Evolutionary conservation across 1,284 basidiomycete species (phyloP).

Genomic region (Porodaedalea pini): DNA sequence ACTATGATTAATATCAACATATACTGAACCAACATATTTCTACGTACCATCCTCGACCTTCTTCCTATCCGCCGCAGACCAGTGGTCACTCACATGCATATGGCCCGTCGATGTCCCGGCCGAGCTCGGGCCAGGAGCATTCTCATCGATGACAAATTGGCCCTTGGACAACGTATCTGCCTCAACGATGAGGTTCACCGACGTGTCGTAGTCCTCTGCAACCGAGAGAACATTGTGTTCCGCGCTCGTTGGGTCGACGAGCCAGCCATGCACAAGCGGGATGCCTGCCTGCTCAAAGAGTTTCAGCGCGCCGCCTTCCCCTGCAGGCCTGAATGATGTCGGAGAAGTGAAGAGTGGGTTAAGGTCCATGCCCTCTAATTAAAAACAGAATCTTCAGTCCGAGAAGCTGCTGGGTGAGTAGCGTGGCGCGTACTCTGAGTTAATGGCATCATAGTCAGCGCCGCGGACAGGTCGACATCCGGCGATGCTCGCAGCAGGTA

Average conservation of each 20-base stretch:
- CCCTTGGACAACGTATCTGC: constrained; percentile 72
- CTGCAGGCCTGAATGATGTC: constrained; percentile 62
- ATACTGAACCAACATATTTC: background rate
- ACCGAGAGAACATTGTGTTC: constrained; percentile 55
- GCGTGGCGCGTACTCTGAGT: constrained; percentile 62
- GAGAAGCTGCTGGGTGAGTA: background rate
- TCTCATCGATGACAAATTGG: constrained; percentile 33
- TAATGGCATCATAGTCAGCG: constrained; percentile 76
- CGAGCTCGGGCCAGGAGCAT: constrained; percentile 9
- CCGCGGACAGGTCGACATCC: constrained; percentile 69
- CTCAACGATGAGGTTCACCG: constrained; percentile 69
- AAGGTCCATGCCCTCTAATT: constrained; percentile 76
- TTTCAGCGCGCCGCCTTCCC: constrained; percentile 67
- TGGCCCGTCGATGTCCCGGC: constrained; percentile 6
- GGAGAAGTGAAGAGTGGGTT: constrained; percentile 75
- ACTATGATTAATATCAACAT: constrained; percentile 1
- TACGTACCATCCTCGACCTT: constrained; percentile 62
- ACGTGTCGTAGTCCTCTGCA: constrained; percentile 64
- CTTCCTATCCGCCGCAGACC: constrained; percentile 47
- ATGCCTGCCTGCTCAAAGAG: constrained; percentile 83
- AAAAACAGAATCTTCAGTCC: constrained; percentile 6
- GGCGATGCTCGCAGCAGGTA: constrained; percentile 65
- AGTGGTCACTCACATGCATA: constrained; percentile 28
- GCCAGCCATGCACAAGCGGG: constrained; percentile 85
- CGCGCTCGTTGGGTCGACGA: constrained; percentile 71